A percentile compares a stretch with the other conserved stretches of the same genome.
Conservation (phyloP, 257 asterid species). For the Leptodermis oblonga region DNA sequence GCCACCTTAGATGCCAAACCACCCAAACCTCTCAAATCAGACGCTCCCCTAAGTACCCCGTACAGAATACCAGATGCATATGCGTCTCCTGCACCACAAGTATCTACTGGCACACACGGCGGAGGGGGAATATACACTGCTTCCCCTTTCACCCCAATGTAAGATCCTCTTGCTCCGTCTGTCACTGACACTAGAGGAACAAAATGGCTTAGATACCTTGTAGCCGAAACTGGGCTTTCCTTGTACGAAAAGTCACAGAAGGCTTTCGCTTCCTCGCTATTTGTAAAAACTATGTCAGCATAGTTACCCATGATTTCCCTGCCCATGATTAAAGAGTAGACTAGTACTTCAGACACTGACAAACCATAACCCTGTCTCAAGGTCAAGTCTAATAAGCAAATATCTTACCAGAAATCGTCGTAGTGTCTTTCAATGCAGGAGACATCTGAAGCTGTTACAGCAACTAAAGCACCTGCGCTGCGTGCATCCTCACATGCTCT, state of each 20-base stretch:
- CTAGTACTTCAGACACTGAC: neutral
- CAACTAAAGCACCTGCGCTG: slow-evolving; percentile 82
- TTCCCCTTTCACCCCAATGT: slow-evolving; percentile 88
- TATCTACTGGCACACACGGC: slow-evolving; percentile 72
- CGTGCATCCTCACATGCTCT: slow-evolving; percentile 90
- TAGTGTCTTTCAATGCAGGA: slow-evolving; percentile 91
- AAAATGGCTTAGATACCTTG: slow-evolving; percentile 92
- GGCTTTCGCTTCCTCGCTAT: slow-evolving; percentile 82
- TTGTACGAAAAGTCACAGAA: slow-evolving; percentile 68
- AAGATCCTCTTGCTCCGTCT: slow-evolving; percentile 90
- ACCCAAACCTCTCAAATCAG: slow-evolving; percentile 80
- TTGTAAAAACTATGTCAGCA: slow-evolving; percentile 86
- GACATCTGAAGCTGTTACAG: slow-evolving; percentile 91
- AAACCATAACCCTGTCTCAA: neutral
- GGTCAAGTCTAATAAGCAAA: slow-evolving; percentile 3
- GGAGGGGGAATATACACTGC: slow-evolving; percentile 88
- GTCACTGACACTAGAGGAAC: slow-evolving; percentile 95
- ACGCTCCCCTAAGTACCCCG: slow-evolving; percentile 55
- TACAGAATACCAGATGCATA: slow-evolving; percentile 93
- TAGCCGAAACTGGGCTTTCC: slow-evolving; percentile 73
- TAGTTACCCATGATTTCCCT: slow-evolving; percentile 89
- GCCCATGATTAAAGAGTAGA: slow-evolving; percentile 9
- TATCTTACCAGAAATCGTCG: slow-evolving; percentile 81
- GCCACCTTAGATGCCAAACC: slow-evolving; percentile 87
- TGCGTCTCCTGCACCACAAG: slow-evolving; percentile 99